These are phyloP conservation scores for Phoenix dactylifera DNA, from an alignment of 176 grass and related monocot genomes.

Conservation along the genomic window DNA sequence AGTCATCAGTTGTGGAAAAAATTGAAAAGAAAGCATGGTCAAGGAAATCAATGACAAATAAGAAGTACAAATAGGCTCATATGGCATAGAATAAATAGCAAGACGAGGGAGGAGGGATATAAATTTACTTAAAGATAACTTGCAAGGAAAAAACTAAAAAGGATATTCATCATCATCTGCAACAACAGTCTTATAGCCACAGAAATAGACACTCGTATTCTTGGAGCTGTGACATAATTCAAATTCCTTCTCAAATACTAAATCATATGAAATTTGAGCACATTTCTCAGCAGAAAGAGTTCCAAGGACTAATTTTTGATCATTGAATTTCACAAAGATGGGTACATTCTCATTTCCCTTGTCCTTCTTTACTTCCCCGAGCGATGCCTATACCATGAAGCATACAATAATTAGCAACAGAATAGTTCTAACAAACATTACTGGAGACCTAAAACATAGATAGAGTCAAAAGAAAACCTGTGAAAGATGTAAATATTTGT, in stretches of 20 bases:
- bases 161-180: slow-evolving; percentile 45
- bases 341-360: slow-evolving; percentile 38
- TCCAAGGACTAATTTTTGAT: slow-evolving; percentile 61
- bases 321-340: slow-evolving; percentile 44
- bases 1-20: too few relatives aligned
- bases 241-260: slow-evolving; percentile 87
- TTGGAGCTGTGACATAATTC: slow-evolving; percentile 84
- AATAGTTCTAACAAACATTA: too few relatives aligned
- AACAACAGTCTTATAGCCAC: slow-evolving; percentile 59
- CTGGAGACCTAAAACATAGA: too few relatives aligned
- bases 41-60: too few relatives aligned
- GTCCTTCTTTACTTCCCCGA: slow-evolving; percentile 65
- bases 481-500: slow-evolving; percentile 64
- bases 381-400: slow-evolving; percentile 31
- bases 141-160: slow-evolving; percentile 16
- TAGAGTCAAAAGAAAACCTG: slow-evolving; percentile 29
- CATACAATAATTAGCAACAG: not conserved
- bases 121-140: too few relatives aligned
- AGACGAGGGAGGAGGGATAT: too few relatives aligned
- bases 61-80: too few relatives aligned
- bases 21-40: too few relatives aligned
- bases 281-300: slow-evolving; percentile 46
- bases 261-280: slow-evolving; percentile 63
- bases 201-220: slow-evolving; percentile 50
- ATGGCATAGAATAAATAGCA: too few relatives aligned